Base-by-base conservation (phyloP, 345 rosid species). In the Brassica juncea region DNA sequence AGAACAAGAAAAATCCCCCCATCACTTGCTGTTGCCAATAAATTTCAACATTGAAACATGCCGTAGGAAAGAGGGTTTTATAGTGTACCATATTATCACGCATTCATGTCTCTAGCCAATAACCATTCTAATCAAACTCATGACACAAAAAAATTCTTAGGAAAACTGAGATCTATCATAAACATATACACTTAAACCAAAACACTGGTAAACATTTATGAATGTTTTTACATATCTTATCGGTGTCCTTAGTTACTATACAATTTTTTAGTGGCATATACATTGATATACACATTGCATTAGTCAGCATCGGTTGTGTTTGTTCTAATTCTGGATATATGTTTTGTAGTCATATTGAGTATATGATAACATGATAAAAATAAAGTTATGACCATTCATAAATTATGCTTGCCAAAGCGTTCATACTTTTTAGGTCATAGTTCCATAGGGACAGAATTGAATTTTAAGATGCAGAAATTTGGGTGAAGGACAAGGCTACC, bases 401-500 rank as follows among this genome's bases (percentile, higher is more conserved):
- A 8, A 39, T 5, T 35, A 19, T 68, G 49, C 68, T 59, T 35
- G 47, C 42, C 19, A 49, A 74, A 64, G 77, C 57, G 21, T 39
- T 54, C 44, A 57, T n/a, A 52, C 7, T 23, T 30, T 31, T 63
- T 30, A 35, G 8, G 8, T 49, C 49, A 23, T 68, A 42, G 63
- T 32, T 61, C 10, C 70, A n/a, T 21, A 23, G 76, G 76, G 72
- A 71, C 66, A 77, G 6, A 66, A 71, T 28, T 77, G 66, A 37
- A 77, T 70, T 15, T 35, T 14, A 23, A 66, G 66, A 61, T 15
- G 14, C 59, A 60, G 15, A 52, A 73, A 25, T 23, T 34, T 34
- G 70, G 78, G 60, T 61, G 70, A 73, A 47, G 63, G 78, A 79
- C 73, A 79, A 68, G 74, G 70, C 78, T 79, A 73, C 25, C 69